Percentiles rank a stretch among this genome's conserved stretches.
Evolutionary conservation across 306 rosid species (phyloP).

Genomic region (Begonia masoniana): DNA sequence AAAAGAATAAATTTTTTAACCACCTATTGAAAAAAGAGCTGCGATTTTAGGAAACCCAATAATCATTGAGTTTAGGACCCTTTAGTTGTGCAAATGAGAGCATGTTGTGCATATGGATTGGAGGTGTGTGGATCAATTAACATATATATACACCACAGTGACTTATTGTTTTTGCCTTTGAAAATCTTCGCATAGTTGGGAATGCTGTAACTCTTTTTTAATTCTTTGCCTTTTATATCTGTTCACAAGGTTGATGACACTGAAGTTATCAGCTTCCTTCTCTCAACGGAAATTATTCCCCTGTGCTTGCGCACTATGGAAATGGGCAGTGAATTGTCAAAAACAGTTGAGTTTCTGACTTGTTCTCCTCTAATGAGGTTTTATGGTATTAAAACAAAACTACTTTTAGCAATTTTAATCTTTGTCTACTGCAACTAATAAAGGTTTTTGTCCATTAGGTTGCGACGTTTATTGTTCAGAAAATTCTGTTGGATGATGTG

Average conservation of each 20-base stretch:
- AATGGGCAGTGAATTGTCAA: slow-evolving; percentile 69
- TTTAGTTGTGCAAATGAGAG: no score
- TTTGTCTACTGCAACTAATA: neutral
- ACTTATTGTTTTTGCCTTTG: no score
- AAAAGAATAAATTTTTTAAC: no score
- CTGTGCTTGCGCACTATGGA: slow-evolving; percentile 80
- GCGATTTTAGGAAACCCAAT: no score
- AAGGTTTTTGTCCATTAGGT: slow-evolving; percentile 31
- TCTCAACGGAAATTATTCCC: slow-evolving; percentile 66
- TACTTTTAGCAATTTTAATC: no score
- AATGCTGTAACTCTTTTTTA: neutral
- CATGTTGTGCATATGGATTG: no score
- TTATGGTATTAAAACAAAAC: no score
- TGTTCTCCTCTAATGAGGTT: neutral
- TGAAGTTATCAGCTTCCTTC: slow-evolving; percentile 65
- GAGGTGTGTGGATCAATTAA: no score
- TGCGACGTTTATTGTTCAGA: slow-evolving; percentile 63
- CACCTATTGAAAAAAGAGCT: no score
- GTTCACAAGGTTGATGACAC: slow-evolving; percentile 57
- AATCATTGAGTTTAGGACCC: no score
- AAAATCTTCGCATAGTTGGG: no score
- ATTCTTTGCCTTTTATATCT: slow-evolving; percentile 3
- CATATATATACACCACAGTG: no score
- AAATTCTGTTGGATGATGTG: slow-evolving; percentile 57
- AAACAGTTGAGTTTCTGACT: slow-evolving; percentile 52